Conservation (phyloP, 345 rosid species). For the Syzygium oleosum region DNA sequence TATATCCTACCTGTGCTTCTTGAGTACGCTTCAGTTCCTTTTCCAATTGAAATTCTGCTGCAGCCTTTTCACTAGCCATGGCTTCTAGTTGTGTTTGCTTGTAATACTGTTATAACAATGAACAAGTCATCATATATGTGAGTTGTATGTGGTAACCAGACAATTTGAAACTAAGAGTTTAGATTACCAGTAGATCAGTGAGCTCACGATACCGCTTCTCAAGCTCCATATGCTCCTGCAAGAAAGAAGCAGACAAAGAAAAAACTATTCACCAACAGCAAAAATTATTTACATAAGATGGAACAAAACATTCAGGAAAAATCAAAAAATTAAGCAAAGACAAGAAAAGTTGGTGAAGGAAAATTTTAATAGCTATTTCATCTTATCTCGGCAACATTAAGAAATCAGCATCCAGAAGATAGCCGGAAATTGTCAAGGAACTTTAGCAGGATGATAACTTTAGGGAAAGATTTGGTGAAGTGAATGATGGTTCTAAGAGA, state of each 20-base stretch:
- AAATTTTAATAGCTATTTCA: not conserved
- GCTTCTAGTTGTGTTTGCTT: constrained; percentile 99
- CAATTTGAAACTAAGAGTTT: constrained; percentile 2
- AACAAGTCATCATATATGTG: constrained; percentile 1
- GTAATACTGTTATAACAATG: constrained; percentile 50
- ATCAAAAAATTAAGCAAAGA: not conserved
- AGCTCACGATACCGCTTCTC: constrained; percentile 98
- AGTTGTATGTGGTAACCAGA: not conserved
- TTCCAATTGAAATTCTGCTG: constrained; percentile 96
- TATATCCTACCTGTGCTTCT: constrained; percentile 66
- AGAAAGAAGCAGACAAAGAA: not conserved
- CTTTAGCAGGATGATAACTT: not conserved
- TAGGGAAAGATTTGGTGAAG: not conserved
- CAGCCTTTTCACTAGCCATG: constrained; percentile 98
- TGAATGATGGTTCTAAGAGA: not conserved
- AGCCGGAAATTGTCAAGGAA: not conserved
- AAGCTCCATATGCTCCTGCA: constrained; percentile 92
- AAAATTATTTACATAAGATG: not conserved
- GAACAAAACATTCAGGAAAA: not conserved
- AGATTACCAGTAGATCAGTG: constrained; percentile 88
- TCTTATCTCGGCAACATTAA: not conserved
- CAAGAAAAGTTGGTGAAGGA: not conserved
- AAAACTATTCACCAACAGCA: not conserved
- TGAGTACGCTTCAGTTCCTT: constrained; percentile 81
- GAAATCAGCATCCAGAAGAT: not conserved